A percentile compares a stretch with the other conserved stretches of the same genome.
Conservation (phyloP, 805 yeast genomes). For the Schizosaccharomyces cryophilus region DNA sequence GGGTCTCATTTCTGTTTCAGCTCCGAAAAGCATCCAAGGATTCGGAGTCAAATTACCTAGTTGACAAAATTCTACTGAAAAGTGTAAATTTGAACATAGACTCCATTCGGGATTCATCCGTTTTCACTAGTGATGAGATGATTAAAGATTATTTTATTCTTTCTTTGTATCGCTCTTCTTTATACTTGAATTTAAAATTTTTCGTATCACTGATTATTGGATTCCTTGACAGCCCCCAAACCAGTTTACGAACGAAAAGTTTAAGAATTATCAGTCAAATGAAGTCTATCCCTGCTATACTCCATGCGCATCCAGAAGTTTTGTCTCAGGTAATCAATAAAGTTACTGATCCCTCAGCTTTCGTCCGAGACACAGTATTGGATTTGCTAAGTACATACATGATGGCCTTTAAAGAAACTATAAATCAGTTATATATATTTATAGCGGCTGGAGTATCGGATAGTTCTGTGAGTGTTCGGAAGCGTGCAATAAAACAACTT, state of each 20-base stretch:
- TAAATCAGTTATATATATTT: background rate
- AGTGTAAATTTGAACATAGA: background rate
- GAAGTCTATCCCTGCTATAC: conserved; percentile 88
- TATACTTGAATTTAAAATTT: background rate
- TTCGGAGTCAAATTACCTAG: background rate
- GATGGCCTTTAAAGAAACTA: background rate
- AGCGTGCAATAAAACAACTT: background rate
- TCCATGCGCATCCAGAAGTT: conserved; percentile 98
- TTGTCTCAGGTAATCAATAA: background rate
- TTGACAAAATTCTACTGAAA: background rate
- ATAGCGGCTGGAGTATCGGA: background rate
- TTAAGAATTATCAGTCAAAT: background rate
- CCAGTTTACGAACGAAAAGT: background rate
- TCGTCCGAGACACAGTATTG: background rate
- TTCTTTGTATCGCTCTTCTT: background rate
- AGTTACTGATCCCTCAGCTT: background rate
- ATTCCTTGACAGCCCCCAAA: background rate
- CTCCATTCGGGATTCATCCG: background rate
- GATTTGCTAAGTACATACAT: background rate
- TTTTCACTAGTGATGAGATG: background rate
- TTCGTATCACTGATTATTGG: background rate
- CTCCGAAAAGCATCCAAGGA: background rate
- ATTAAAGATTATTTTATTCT: background rate
- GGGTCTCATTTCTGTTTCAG: background rate
- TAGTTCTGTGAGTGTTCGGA: background rate